Evolutionary conservation across 495 filamentous ascomycete species (phyloP), one percentile per base, ranked within the genome.

Genomic region (Mycothermus thermophilus): DNA sequence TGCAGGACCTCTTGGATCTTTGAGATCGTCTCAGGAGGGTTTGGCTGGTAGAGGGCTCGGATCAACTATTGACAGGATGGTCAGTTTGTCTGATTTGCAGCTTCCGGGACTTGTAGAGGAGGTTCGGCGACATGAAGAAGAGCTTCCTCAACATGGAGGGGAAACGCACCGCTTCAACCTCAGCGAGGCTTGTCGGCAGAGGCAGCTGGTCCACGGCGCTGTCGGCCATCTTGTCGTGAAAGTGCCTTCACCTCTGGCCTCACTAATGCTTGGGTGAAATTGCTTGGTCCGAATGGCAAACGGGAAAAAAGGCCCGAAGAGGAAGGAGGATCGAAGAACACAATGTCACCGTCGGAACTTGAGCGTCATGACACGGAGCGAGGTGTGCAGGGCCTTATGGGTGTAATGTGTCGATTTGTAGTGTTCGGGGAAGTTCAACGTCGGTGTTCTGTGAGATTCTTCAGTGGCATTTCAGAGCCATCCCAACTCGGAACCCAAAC

Each of bases 1-100:
- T 84, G 79, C 5, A 97, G 63, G n/a, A 74, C 69, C 18, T 80
- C 72, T 43, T 94, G 79, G 33, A 85, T 81, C 22, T 70, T 62
- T 27, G 67, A 60, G 35, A 90, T 70, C 17, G 68, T 66, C 35
- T 68, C 55, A 24, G 70, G 67, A 0, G 63, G 59, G 29, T 73
- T 75, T 27, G 83, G 81, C 42, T 72, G 57, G 54, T 93, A 93
- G 20, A 95, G 63, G 11, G 75, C 66, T 30, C 62, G 50, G 38
- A 82, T 64, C 29, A 80, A 61, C 74, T 80, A 43, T 12, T 9
- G 22, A 27, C 7, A n/a, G n/a, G n/a, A n/a, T n/a, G n/a, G n/a
- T n/a, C n/a, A n/a, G n/a, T n/a, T n/a, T n/a, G n/a, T n/a, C n/a
- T n/a, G n/a, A n/a, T n/a, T n/a, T n/a, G n/a, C n/a, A n/a, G n/a